Evolutionary conservation across 2,329 filamentous ascomycete species (phyloP).

Genomic region (Pseudogymnoascus sp.): DNA sequence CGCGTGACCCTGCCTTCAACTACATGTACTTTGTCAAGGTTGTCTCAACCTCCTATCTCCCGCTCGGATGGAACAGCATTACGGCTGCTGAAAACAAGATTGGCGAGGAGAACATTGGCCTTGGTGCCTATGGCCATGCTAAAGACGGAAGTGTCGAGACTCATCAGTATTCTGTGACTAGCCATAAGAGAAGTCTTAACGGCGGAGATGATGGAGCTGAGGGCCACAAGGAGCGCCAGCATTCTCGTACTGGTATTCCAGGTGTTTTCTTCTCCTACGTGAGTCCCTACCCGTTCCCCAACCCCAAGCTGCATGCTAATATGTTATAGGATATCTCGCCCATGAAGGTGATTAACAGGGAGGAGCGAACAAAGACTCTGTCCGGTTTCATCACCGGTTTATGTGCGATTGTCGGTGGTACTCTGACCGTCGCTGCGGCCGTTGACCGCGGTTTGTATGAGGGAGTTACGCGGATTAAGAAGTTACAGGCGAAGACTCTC

Average conservation of each 20-base stretch:
- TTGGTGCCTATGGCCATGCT: conserved; percentile 61
- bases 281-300: conserved; percentile 34
- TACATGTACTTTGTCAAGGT: conserved; percentile 99
- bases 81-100: conserved; percentile 31
- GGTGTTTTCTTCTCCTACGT: conserved; percentile 98
- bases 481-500: conserved; percentile 62
- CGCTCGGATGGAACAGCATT: conserved; percentile 75
- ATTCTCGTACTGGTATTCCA: conserved; percentile 85
- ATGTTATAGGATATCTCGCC: conserved; percentile 78
- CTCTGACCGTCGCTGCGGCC: conserved; percentile 88
- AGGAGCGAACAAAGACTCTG: conserved; percentile 82
- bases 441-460: conserved; percentile 89
- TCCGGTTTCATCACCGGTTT: conserved; percentile 87
- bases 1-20: conserved; percentile 78
- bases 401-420: conserved; percentile 90
- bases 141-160: conserved; percentile 82
- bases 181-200: conserved; percentile 79
- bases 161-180: conserved; percentile 96
- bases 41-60: conserved; percentile 89
- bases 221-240: conserved; percentile 84
- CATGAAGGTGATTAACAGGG: conserved; percentile 98
- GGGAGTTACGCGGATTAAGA: conserved; percentile 75
- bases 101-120: conserved; percentile 46
- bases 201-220: conserved; percentile 80
- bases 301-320: conserved; percentile 15